Conservation (phyloP, 2,329 filamentous ascomycete genomes). For the Trichoderma asperellum region DNA sequence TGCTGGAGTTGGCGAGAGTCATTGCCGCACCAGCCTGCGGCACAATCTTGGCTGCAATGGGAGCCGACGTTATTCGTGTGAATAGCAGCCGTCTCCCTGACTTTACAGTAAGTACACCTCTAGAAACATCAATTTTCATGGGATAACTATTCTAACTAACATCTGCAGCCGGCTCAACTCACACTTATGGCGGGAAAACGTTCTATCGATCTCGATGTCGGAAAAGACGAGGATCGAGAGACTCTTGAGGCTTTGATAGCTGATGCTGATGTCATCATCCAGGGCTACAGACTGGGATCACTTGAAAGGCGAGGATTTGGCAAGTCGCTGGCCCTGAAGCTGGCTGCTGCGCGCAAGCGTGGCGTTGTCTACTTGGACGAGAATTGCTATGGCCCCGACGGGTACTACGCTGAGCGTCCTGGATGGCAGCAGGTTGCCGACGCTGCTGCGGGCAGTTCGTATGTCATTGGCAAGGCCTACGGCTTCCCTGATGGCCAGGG, state of each 20-base stretch:
- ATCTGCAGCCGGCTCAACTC: background rate
- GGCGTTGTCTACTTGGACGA: slow-evolving; percentile 69
- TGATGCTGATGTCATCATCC: slow-evolving; percentile 49
- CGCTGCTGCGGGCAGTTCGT: slow-evolving; percentile 41
- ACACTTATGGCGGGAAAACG: slow-evolving; percentile 38
- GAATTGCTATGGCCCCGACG: slow-evolving; percentile 64
- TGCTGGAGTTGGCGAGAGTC: slow-evolving; percentile 36
- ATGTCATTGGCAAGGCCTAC: slow-evolving; percentile 39
- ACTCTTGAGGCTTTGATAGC: slow-evolving; percentile 44
- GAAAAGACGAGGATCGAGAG: slow-evolving; percentile 45
- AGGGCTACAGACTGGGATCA: slow-evolving; percentile 42
- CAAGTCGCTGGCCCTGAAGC: slow-evolving; percentile 47
- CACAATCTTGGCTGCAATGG: background rate
- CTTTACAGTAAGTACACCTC: background rate
- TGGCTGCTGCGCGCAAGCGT: slow-evolving; percentile 55
- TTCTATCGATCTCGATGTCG: slow-evolving; percentile 44
- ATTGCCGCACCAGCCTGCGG: background rate
- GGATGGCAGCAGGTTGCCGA: slow-evolving; percentile 73
- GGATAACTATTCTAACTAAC: background rate
- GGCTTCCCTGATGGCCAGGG: slow-evolving; percentile 24
- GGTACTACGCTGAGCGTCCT: slow-evolving; percentile 62
- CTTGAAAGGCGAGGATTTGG: slow-evolving; percentile 49
- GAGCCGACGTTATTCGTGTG: slow-evolving; percentile 51
- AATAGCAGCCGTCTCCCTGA: background rate
- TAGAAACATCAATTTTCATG: background rate